Percentiles rank a stretch among this genome's conserved stretches.
Evolutionary conservation across 768 basidiomycete species (phyloP).

Genomic region (Panus rudis): DNA sequence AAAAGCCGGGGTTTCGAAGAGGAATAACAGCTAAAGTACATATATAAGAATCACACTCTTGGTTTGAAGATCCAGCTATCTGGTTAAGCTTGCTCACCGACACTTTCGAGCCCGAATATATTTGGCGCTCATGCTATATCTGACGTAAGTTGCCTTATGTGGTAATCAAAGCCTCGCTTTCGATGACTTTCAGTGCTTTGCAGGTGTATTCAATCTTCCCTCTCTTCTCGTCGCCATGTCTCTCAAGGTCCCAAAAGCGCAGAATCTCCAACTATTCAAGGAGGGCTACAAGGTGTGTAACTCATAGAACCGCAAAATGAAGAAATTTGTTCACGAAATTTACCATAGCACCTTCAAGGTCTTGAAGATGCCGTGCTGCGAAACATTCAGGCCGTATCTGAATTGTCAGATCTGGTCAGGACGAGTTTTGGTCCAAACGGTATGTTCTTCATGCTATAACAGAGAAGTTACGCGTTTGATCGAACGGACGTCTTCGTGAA

Average conservation of each 20-base stretch:
- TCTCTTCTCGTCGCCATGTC: conserved; percentile 50
- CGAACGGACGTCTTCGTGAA: conserved; percentile 23
- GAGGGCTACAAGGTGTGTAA: conserved; percentile 90
- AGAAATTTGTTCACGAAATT: neutral
- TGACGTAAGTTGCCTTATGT: too few relatives aligned
- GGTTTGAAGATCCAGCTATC: too few relatives aligned
- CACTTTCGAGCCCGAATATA: too few relatives aligned
- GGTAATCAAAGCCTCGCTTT: too few relatives aligned
- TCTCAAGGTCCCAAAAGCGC: conserved; percentile 87
- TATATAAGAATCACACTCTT: too few relatives aligned
- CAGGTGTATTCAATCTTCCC: too few relatives aligned
- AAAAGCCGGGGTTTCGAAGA: too few relatives aligned
- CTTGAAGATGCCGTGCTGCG: conserved; percentile 96
- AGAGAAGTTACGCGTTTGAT: neutral
- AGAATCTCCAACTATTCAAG: conserved; percentile 90
- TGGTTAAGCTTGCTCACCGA: too few relatives aligned
- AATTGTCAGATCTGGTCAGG: conserved; percentile 89
- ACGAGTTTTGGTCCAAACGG: conserved; percentile 97
- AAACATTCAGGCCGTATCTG: conserved; percentile 93
- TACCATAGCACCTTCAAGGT: conserved; percentile 65
- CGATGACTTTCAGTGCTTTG: too few relatives aligned
- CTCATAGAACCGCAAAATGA: too few relatives aligned
- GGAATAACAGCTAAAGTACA: too few relatives aligned
- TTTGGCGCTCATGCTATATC: too few relatives aligned
- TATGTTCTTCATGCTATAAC: conserved; percentile 28